phyloP scores from a whole-genome alignment of 2,329 filamentous ascomycete genomes.

The Aspergillus aculeatus region DNA sequence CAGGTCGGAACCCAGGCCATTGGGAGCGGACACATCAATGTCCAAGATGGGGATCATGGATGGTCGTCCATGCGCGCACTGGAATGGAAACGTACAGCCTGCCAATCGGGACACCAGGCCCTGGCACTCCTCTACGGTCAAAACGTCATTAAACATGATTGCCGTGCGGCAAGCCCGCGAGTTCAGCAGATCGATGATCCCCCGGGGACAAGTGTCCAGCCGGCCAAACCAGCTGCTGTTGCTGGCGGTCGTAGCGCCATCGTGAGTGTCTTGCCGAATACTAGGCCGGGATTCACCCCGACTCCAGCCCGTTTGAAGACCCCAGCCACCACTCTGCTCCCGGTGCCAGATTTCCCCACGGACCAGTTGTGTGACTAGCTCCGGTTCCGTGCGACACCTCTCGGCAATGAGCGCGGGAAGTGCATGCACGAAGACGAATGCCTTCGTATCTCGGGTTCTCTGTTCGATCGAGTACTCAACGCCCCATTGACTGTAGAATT shows the following conservation, averaged over 20 bases:
- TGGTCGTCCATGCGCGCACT: constrained; percentile 52
- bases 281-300: background rate
- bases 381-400: constrained; percentile 70
- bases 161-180: constrained; percentile 51
- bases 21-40: constrained; percentile 14
- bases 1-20: background rate
- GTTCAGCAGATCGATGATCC: constrained; percentile 65
- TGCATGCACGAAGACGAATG: constrained; percentile 50
- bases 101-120: constrained; percentile 39
- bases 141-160: constrained; percentile 52
- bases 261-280: background rate
- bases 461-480: constrained; percentile 59
- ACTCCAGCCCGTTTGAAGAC: constrained; percentile 2
- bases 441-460: constrained; percentile 9
- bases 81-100: constrained; percentile 48
- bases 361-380: constrained; percentile 70
- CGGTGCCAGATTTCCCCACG: constrained; percentile 71
- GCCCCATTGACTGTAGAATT: constrained; percentile 71
- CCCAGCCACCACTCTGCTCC: constrained; percentile 51
- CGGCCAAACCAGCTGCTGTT: constrained; percentile 55
- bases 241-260: background rate
- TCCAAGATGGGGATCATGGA: constrained; percentile 48
- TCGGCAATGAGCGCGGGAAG: constrained; percentile 74
- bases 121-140: constrained; percentile 40
- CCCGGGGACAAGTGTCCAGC: constrained; percentile 69